Percentiles rank a stretch among this genome's conserved stretches.
phyloP scores from a whole-genome alignment of 352 stramenopile genomes.

The Globisporangium perplexum region DNA sequence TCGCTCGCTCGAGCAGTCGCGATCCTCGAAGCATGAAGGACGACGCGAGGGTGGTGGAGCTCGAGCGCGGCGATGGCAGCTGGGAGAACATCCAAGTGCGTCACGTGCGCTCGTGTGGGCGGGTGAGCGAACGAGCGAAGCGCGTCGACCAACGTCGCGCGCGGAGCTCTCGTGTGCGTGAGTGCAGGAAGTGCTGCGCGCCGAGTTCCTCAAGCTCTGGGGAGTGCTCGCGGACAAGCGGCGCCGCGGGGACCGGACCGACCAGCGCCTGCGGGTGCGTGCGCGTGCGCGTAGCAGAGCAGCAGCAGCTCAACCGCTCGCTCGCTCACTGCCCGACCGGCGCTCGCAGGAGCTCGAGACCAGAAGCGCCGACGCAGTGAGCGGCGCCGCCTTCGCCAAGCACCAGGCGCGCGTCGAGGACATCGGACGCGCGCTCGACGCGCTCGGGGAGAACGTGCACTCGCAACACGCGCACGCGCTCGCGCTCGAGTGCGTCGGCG shows the following conservation, averaged over 20 bases:
- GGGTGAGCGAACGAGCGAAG: too few relatives aligned
- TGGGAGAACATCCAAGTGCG: constrained; percentile 70
- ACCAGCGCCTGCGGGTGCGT: constrained; percentile 11
- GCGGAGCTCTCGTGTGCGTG: not conserved
- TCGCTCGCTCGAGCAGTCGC: not conserved
- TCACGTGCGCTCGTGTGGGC: not conserved
- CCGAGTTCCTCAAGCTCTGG: constrained; percentile 35
- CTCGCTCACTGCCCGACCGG: not conserved
- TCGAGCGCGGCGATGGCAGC: constrained; percentile 39
- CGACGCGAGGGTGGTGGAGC: constrained; percentile 21
- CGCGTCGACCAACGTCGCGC: not conserved
- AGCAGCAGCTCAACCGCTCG: not conserved
- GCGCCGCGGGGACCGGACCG: constrained; percentile 16
- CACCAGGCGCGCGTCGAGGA: constrained; percentile 36
- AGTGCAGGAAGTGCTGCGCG: constrained; percentile 38
- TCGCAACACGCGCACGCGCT: constrained; percentile 8
- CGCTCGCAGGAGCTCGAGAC: constrained; percentile 11
- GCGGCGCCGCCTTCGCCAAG: constrained; percentile 1
- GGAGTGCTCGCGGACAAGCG: constrained; percentile 14
- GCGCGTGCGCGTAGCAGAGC: too few relatives aligned
- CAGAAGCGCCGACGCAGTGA: not conserved
- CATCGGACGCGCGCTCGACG: constrained; percentile 35
- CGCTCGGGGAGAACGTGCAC: constrained; percentile 39
- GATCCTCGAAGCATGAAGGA: not conserved
- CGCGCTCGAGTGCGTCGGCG: constrained; percentile 10